These are phyloP conservation scores for Diplodia sapinea DNA, from an alignment of 2,329 filamentous ascomycete genomes.

Conservation along the genomic window DNA sequence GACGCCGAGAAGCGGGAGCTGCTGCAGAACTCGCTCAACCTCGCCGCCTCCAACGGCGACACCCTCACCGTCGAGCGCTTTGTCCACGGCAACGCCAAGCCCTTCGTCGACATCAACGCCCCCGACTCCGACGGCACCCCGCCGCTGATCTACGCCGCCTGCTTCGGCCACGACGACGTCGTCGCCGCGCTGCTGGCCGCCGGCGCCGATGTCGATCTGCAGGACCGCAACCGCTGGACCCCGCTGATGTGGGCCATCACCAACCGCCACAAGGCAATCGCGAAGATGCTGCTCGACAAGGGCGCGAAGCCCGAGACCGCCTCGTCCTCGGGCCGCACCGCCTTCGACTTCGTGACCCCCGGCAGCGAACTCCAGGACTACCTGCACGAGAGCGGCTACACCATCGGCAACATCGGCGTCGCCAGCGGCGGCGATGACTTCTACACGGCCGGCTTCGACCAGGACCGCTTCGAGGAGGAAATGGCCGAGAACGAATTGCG, in stretches of 20 bases:
- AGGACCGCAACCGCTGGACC: slow-evolving; percentile 97
- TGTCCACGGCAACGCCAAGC: slow-evolving; percentile 72
- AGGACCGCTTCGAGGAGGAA: slow-evolving; percentile 95
- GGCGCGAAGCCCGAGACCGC: slow-evolving; percentile 96
- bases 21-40: slow-evolving; percentile 86
- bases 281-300: slow-evolving; percentile 88
- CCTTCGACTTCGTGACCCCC: slow-evolving; percentile 92
- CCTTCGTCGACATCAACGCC: slow-evolving; percentile 82
- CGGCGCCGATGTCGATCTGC: slow-evolving; percentile 86
- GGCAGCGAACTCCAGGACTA: slow-evolving; percentile 98
- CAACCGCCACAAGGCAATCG: slow-evolving; percentile 94
- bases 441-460: slow-evolving; percentile 88
- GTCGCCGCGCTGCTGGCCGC: slow-evolving; percentile 83
- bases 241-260: slow-evolving; percentile 99
- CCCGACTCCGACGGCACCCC: slow-evolving; percentile 94
- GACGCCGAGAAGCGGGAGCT: slow-evolving; percentile 78
- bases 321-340: slow-evolving; percentile 90
- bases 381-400: slow-evolving; percentile 91
- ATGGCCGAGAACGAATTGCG: slow-evolving; percentile 96
- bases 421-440: slow-evolving; percentile 75
- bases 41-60: slow-evolving; percentile 97
- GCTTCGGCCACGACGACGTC: slow-evolving; percentile 92
- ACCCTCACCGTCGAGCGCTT: slow-evolving; percentile 79
- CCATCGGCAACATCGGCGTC: slow-evolving; percentile 78
- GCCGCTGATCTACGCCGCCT: slow-evolving; percentile 96